Percentiles rank a stretch among this genome's conserved stretches.
phyloP scores from a whole-genome alignment of 2,329 filamentous ascomycete genomes.

The Camillea tinctor region DNA sequence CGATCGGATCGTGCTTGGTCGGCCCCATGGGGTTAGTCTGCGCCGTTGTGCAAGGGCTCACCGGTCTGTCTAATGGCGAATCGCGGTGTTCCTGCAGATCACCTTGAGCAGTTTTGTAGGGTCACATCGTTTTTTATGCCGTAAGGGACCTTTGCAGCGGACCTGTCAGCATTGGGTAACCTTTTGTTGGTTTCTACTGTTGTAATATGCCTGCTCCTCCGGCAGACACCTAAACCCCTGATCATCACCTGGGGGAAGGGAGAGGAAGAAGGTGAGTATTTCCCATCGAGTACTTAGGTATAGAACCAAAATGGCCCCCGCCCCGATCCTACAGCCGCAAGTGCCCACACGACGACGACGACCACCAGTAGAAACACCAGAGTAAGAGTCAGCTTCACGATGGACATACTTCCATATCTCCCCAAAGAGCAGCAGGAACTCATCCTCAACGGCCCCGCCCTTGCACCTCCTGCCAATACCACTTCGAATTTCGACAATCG shows the following conservation, averaged over 20 bases:
- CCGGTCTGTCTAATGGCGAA: background rate
- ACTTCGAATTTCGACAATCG: constrained; percentile 13
- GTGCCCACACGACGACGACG: background rate
- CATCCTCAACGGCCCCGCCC: constrained; percentile 7
- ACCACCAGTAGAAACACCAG: background rate
- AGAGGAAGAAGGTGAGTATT: background rate
- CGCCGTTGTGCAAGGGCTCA: background rate
- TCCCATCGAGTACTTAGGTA: background rate
- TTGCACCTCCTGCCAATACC: constrained; percentile 8
- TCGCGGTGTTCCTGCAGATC: background rate
- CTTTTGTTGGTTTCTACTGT: background rate
- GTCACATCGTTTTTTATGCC: background rate
- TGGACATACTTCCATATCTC: constrained; percentile 16
- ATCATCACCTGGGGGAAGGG: background rate
- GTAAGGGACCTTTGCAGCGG: background rate
- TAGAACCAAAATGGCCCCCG: background rate
- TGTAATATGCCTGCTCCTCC: background rate
- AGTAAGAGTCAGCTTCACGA: background rate
- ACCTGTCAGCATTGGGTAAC: background rate
- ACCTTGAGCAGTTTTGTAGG: background rate
- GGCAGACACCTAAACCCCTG: background rate
- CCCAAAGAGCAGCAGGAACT: constrained; percentile 13
- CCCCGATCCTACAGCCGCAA: background rate
- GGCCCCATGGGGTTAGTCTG: background rate
- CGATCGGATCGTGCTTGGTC: background rate